Base-by-base conservation (phyloP, 2,329 filamentous ascomycete species). In the Tothia fuscella region DNA sequence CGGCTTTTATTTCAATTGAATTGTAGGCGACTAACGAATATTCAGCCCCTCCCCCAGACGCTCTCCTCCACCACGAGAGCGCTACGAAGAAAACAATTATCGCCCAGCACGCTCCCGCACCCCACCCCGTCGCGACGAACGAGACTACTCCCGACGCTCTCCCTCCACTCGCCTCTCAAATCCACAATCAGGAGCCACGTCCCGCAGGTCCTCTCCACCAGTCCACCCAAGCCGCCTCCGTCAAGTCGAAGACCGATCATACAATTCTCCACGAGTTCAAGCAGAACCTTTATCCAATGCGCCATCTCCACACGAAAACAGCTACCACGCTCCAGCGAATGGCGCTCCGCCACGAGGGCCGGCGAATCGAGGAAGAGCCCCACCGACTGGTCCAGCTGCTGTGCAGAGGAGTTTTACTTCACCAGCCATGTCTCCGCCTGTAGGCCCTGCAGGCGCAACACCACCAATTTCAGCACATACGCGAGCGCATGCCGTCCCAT, bases 131-230 rank as follows among this genome's bases (percentile, higher is more conserved):
- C 53, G 47, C 30, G 55, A 34, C 25, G 24, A 47, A 10, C 56
- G 59, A 37, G 50, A 52, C 35, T 44, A 53, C 19, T 24, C 21
- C 6, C 31, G 26, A 33, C 32, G 33, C n/a, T 43, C 41, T 13
- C 41, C 25, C 14, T 43, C 41, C 14, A 31, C 41, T 20, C 66
- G 70, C 38, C 63, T 65, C 31, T 74, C 71, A 17, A 70, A 66
- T 17, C 60, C 67, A 43, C 70, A 67, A 29, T 79, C 76, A 6
- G 67, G 60, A 16, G 58, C 67, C 16, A 76, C 71, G 22, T 80
- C 76, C 17, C 69, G 74, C 43, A 67, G 74, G 37, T 78, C 77
- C 6, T 80, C 77, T 5, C 77, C 77, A 13, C 71, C 64, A 20
- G 58, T 71, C 12, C 72, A 76, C 50, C 66, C 68, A 13, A 76